A percentile compares a stretch with the other conserved stretches of the same genome.
Conservation (phyloP, 164 flowering plant species). For the Magnolia sinica region DNA sequence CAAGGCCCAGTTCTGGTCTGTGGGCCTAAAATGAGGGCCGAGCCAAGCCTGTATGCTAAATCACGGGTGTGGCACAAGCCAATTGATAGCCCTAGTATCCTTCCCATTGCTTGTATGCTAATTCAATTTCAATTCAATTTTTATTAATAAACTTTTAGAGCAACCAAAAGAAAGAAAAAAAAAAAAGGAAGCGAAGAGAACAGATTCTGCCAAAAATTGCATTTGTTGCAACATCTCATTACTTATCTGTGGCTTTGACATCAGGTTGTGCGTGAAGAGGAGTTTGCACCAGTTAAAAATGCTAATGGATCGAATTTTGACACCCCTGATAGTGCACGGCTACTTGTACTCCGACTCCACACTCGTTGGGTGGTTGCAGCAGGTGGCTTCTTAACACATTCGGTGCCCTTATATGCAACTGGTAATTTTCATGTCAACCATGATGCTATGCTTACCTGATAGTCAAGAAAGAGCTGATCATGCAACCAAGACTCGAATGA, state of each 20-base stretch:
- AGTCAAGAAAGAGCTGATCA: too few species aligned
- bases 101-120: neutral
- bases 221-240: neutral
- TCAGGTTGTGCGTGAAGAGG: slow-evolving; percentile 86
- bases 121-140: neutral
- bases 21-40: too few species aligned
- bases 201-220: neutral
- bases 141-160: too few species aligned
- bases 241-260: neutral
- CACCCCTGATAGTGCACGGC: slow-evolving; percentile 90
- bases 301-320: slow-evolving; percentile 84
- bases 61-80: too few species aligned
- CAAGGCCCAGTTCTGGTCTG: too few species aligned
- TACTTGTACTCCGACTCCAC: slow-evolving; percentile 89
- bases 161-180: neutral
- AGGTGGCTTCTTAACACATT: slow-evolving; percentile 94
- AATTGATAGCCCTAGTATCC: neutral
- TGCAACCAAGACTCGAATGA: too few species aligned
- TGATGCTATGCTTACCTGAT: neutral
- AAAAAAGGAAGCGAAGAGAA: too few species aligned
- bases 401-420: slow-evolving; percentile 86
- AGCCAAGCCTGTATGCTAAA: too few species aligned
- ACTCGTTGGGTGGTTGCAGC: slow-evolving; percentile 96
- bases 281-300: slow-evolving; percentile 98
- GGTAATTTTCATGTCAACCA: slow-evolving; percentile 36